These are phyloP conservation scores for Ustilago lituana DNA, from an alignment of 1,284 basidiomycete species.

Conservation along the genomic window DNA sequence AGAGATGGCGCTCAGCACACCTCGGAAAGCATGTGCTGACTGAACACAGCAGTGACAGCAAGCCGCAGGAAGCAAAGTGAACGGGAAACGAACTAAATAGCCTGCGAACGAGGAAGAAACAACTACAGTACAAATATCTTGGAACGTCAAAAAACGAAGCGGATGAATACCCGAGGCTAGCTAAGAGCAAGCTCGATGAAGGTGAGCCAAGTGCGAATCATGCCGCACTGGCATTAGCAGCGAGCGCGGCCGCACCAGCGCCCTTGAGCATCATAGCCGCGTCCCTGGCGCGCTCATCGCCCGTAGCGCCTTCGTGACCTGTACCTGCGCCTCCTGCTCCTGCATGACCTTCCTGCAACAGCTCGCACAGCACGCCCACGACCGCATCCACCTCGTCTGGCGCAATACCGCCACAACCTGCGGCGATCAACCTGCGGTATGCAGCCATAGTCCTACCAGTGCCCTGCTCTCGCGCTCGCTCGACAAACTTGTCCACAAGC, in stretches of 20 bases:
- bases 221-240: slow-evolving; percentile 27
- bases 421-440: slow-evolving; percentile 65
- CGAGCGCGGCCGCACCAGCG: slow-evolving; percentile 47
- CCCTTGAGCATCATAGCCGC: slow-evolving; percentile 49
- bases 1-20: too few species aligned
- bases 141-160: too few species aligned
- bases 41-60: too few species aligned
- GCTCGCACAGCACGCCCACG: slow-evolving; percentile 62
- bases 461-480: slow-evolving; percentile 54
- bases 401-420: slow-evolving; percentile 63
- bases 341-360: slow-evolving; percentile 54
- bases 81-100: too few species aligned
- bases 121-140: too few species aligned
- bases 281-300: slow-evolving; percentile 38
- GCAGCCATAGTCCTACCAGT: slow-evolving; percentile 62
- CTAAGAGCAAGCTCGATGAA: background rate
- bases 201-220: background rate
- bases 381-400: slow-evolving; percentile 65
- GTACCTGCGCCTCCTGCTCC: slow-evolving; percentile 19
- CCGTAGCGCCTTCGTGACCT: slow-evolving; percentile 7
- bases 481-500: slow-evolving; percentile 46
- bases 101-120: too few species aligned
- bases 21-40: too few species aligned
- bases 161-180: too few species aligned
- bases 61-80: too few species aligned